Evolutionary conservation across 1,284 basidiomycete species (phyloP), one percentile per base, ranked within the genome.

Genomic region (Cutaneotrichosporon cavernicola): DNA sequence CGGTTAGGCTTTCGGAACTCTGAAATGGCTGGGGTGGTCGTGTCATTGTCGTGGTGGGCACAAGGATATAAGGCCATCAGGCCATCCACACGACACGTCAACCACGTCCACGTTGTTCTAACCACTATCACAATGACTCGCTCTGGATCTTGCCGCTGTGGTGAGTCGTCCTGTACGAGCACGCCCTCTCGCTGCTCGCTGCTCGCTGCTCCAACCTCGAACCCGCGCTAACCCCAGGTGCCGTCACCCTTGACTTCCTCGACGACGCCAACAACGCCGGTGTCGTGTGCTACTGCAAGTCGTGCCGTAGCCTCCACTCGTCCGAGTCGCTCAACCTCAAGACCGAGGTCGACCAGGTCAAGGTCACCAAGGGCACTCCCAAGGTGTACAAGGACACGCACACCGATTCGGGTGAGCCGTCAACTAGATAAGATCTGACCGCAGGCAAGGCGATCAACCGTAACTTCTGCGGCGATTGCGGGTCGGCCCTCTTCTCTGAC

Each of bases 391-490:
- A 26, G 13, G 65, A 67, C 65, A 51, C 13, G 47, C 36, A 56
- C 26, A 51, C 65, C 26, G 65, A 66, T 50, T 58, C 55, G 3
- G 63, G 63, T 64, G 55, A 60, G 58, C 26, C 3, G 26, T 3
- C 26, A 26, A 26, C 26, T 26, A 26, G 26, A 26, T 26, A 26
- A 26, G 26, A 26, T 26, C 43, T 46, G 18, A 46, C 43, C 43
- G 11, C 69, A 26, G 73, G 73, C 31, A 66, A 67, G 26, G 50
- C 66, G 13, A 69, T 71, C 18, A 64, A 52, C 2, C 64, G 73
- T 30, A 53, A 69, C 59, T 75, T 75, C 58, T 75, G 73, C 60
- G 69, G 65, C 4, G 61, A 63, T 46, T 74, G 73, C 61, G 69
- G 69, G 30, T 69, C 69, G 63, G 59, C 58, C 13, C 62, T 66